Conservation (phyloP, 352 stramenopile species). For the Phytophthora cactorum region DNA sequence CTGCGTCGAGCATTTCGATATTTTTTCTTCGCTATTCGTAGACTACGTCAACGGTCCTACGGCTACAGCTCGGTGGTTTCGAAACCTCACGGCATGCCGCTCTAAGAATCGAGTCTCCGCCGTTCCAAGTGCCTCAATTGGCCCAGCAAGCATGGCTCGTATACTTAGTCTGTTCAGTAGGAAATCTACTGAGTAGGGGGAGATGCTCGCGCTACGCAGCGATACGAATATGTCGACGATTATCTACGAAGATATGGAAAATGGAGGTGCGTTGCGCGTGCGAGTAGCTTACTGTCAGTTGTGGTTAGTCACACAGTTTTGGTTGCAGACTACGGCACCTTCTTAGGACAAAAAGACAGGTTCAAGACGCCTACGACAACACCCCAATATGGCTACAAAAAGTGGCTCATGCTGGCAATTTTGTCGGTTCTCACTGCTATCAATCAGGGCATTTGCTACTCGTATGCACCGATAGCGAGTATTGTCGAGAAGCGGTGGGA, state of each 20-base stretch:
- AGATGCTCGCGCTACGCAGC: conserved; percentile 26
- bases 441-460: conserved; percentile 84
- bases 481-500: conserved; percentile 67
- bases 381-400: conserved; percentile 14
- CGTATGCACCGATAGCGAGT: conserved; percentile 75
- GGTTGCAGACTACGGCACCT: conserved; percentile 29
- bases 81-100: too few relatives aligned
- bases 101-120: too few relatives aligned
- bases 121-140: too few relatives aligned
- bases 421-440: conserved; percentile 66
- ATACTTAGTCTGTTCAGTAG: too few relatives aligned
- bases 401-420: conserved; percentile 68
- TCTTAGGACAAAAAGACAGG: conserved; percentile 27
- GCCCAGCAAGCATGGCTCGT: too few relatives aligned
- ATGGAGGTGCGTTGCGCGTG: conserved; percentile 10
- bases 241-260: conserved; percentile 37
- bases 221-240: conserved; percentile 23
- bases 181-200: too few relatives aligned
- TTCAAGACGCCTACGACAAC: not conserved
- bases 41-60: too few relatives aligned
- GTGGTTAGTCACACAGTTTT: not conserved
- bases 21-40: too few relatives aligned
- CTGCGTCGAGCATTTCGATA: too few relatives aligned
- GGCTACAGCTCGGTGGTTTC: too few relatives aligned
- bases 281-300: not conserved